Evolutionary conservation across 2,329 filamentous ascomycete species (phyloP).

Genomic region (Ophiostoma sp.): DNA sequence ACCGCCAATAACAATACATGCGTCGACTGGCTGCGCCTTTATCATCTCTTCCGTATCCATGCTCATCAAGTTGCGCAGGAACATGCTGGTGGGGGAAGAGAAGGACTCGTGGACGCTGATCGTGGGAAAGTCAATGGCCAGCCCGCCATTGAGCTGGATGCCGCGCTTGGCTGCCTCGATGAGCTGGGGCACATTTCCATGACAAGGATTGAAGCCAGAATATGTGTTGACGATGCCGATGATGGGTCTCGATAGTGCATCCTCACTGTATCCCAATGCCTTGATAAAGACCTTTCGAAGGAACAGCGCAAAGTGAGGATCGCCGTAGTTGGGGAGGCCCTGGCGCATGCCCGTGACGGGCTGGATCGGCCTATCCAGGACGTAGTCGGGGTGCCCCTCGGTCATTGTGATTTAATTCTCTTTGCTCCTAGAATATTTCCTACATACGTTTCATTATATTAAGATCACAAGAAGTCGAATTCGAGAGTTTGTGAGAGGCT

Average conservation of each 20-base stretch:
- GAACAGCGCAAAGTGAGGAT: constrained; percentile 69
- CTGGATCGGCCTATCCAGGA: constrained; percentile 50
- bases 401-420: background rate
- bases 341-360: constrained; percentile 48
- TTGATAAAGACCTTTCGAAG: constrained; percentile 74
- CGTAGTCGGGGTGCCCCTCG: constrained; percentile 52
- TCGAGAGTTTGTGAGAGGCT: background rate
- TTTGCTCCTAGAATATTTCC: background rate
- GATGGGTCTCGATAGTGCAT: constrained; percentile 63
- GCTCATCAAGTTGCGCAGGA: constrained; percentile 66
- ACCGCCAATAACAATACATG: constrained; percentile 59
- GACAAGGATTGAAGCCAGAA: constrained; percentile 69
- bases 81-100: constrained; percentile 68
- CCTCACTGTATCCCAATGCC: constrained; percentile 66
- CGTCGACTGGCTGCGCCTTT: constrained; percentile 63
- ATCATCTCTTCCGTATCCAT: constrained; percentile 81
- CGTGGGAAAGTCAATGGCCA: constrained; percentile 68
- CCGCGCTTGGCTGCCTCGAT: constrained; percentile 66
- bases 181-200: constrained; percentile 65
- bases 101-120: constrained; percentile 68
- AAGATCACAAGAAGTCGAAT: background rate
- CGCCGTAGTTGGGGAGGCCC: constrained; percentile 63
- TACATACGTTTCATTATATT: background rate
- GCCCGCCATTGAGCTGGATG: constrained; percentile 59
- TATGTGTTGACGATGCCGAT: constrained; percentile 71